Evolutionary conservation across 148 eudicot genomes (phyloP).

Genomic region (Camellia sinensis): DNA sequence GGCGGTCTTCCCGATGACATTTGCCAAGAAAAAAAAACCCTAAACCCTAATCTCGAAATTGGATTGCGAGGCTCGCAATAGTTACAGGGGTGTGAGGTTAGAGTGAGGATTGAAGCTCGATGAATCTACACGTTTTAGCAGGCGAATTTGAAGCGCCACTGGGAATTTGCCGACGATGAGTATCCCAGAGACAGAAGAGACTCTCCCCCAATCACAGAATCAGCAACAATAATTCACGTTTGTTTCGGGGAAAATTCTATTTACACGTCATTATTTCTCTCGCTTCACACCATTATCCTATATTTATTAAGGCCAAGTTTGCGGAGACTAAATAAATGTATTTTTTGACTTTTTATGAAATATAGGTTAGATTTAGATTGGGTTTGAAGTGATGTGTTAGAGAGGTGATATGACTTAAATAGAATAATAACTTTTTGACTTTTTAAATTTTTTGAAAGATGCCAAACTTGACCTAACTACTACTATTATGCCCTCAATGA

Average conservation of each 20-base stretch:
- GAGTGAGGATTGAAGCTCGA: background rate
- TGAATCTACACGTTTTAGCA: background rate
- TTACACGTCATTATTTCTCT: too few species aligned
- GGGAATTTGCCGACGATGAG: background rate
- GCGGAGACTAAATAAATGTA: too few species aligned
- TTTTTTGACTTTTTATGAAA: too few species aligned
- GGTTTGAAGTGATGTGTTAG: too few species aligned
- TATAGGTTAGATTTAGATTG: too few species aligned
- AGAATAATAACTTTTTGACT: too few species aligned
- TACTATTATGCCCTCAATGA: too few species aligned
- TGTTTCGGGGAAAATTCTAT: background rate
- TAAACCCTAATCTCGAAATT: background rate
- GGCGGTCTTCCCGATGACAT: conserved; percentile 47
- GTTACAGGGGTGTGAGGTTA: background rate
- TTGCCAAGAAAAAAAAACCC: background rate
- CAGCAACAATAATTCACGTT: background rate
- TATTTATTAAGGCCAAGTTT: too few species aligned
- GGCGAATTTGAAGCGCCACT: background rate
- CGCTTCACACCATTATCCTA: too few species aligned
- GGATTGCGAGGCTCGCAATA: background rate
- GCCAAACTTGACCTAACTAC: too few species aligned
- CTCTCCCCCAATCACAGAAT: background rate
- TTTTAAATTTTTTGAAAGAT: too few species aligned
- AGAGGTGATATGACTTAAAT: too few species aligned
- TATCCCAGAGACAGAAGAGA: background rate